A percentile compares a stretch with the other conserved stretches of the same genome.
phyloP scores from a whole-genome alignment of 768 basidiomycete species.

The Termitomyces sp. region DNA sequence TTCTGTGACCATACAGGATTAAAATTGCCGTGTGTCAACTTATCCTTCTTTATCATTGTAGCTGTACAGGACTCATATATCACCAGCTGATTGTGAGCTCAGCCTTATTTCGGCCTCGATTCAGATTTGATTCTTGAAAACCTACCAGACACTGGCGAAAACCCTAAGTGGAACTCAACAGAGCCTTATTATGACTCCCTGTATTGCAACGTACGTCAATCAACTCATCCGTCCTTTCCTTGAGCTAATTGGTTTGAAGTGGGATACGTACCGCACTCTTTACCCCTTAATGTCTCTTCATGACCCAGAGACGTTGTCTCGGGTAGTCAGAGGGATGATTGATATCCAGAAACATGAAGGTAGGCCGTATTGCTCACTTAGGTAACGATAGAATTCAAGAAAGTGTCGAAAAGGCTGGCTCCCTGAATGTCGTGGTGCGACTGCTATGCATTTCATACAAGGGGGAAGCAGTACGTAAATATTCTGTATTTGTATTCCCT shows the following conservation, averaged over 20 bases:
- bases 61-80: slow-evolving; percentile 58
- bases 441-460: slow-evolving; percentile 46
- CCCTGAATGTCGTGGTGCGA: slow-evolving; percentile 58
- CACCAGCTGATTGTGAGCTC: slow-evolving; percentile 56
- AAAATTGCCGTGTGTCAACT: background rate
- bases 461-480: slow-evolving; percentile 54
- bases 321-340: slow-evolving; percentile 59
- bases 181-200: slow-evolving; percentile 66
- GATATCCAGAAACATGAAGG: slow-evolving; percentile 65
- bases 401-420: slow-evolving; percentile 45
- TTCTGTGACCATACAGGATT: background rate
- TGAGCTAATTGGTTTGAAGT: slow-evolving; percentile 24
- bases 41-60: slow-evolving; percentile 12
- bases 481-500: background rate
- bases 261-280: slow-evolving; percentile 62
- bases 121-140: background rate
- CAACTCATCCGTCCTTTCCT: background rate
- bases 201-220: slow-evolving; percentile 54
- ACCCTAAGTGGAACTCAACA: slow-evolving; percentile 55
- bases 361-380: slow-evolving; percentile 11
- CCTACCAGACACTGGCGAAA: slow-evolving; percentile 52
- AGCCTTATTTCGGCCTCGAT: background rate
- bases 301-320: slow-evolving; percentile 52
- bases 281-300: slow-evolving; percentile 61
- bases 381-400: background rate